These are phyloP conservation scores for Monosporascus sp. DNA, from an alignment of 2,329 filamentous ascomycete genomes.

Conservation along the genomic window DNA sequence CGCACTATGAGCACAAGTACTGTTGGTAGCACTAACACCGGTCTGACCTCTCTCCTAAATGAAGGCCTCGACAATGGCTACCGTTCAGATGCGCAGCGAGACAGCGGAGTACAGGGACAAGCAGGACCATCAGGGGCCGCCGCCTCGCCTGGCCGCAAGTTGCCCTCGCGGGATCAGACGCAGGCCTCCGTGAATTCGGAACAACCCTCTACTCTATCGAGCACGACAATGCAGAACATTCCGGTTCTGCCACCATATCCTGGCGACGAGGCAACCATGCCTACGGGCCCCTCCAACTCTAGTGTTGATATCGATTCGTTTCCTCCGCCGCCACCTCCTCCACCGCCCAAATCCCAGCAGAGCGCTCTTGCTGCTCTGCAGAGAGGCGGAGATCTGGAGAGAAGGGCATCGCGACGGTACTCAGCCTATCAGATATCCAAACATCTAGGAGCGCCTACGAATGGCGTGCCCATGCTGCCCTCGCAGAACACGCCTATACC, in stretches of 20 bases:
- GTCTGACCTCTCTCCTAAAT: conserved; percentile 53
- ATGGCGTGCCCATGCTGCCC: conserved; percentile 81
- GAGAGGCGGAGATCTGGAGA: conserved; percentile 84
- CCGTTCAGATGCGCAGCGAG: conserved; percentile 32
- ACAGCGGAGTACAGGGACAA: conserved; percentile 20
- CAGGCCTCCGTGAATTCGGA: conserved; percentile 48
- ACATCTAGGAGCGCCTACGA: conserved; percentile 74
- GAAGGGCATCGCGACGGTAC: conserved; percentile 86
- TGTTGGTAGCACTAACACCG: conserved; percentile 50
- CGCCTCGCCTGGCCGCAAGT: conserved; percentile 44
- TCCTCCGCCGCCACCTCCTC: conserved; percentile 69
- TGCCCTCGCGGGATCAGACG: conserved; percentile 46
- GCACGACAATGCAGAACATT: conserved; percentile 68
- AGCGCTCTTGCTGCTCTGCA: conserved; percentile 89
- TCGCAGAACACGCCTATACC: conserved; percentile 77
- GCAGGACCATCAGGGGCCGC: conserved; percentile 20
- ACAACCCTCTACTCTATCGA: conserved; percentile 61
- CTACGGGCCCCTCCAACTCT: conserved; percentile 35
- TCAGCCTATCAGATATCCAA: conserved; percentile 97
- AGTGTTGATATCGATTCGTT: conserved; percentile 59
- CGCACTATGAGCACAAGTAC: conserved; percentile 56
- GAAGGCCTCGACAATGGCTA: conserved; percentile 54
- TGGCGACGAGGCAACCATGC: conserved; percentile 48
- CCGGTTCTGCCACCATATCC: conserved; percentile 70
- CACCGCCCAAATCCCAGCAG: conserved; percentile 76